Percentiles rank a stretch among this genome's conserved stretches.
Evolutionary conservation across 2,329 filamentous ascomycete genomes (phyloP).

Genomic region (Aplosporella prunicola): DNA sequence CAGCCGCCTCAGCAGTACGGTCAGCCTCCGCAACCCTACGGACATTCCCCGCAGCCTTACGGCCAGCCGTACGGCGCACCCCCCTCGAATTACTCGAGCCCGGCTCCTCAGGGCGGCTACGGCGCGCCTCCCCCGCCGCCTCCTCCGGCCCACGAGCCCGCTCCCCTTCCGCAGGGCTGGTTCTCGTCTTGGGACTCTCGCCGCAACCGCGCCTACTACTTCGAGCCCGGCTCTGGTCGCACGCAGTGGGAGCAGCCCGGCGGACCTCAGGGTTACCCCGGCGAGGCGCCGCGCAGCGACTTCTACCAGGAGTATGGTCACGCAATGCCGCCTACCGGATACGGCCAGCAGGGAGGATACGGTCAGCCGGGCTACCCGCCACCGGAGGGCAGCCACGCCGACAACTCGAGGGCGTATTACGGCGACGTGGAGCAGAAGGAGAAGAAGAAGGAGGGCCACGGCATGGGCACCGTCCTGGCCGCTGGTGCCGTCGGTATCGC

Average conservation of each 20-base stretch:
- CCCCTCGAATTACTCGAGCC: not conserved
- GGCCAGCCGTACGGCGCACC: too few species aligned
- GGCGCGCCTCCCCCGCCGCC: conserved; percentile 20
- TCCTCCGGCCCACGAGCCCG: conserved; percentile 35
- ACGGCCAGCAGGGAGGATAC: conserved; percentile 3
- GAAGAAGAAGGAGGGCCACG: conserved; percentile 31
- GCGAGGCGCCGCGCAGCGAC: conserved; percentile 9
- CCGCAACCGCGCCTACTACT: conserved; percentile 55
- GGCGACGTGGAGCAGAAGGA: conserved; percentile 21
- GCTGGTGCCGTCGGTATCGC: conserved; percentile 51
- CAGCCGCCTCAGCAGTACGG: conserved; percentile 14
- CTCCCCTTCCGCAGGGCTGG: conserved; percentile 49
- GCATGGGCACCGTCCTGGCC: conserved; percentile 43
- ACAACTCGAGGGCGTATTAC: conserved; percentile 9
- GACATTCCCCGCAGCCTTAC: not conserved
- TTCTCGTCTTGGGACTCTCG: conserved; percentile 52
- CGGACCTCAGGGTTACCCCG: conserved; percentile 21
- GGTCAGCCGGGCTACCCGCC: conserved; percentile 10
- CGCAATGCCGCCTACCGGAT: conserved; percentile 8
- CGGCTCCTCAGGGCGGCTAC: conserved; percentile 11
- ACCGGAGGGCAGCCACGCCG: conserved; percentile 12
- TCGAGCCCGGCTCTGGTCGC: conserved; percentile 51
- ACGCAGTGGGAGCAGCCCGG: conserved; percentile 55
- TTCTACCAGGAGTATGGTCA: conserved; percentile 11
- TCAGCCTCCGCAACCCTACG: conserved; percentile 14